A percentile compares a stretch with the other conserved stretches of the same genome.
These are phyloP conservation scores for Diaporthe ampelina DNA, from an alignment of 2,329 filamentous ascomycete genomes.

Conservation along the genomic window DNA sequence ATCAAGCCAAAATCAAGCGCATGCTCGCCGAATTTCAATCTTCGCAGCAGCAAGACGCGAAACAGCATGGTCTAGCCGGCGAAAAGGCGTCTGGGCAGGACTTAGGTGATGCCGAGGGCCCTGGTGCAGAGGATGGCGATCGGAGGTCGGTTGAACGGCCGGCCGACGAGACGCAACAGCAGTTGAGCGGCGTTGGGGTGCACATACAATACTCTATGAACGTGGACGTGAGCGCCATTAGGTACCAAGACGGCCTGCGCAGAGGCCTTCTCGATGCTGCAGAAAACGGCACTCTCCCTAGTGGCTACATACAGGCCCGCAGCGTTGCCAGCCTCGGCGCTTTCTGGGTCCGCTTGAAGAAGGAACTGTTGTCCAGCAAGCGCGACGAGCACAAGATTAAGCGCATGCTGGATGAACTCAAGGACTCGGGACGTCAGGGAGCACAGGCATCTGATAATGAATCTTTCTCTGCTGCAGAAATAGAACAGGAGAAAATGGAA, in stretches of 20 bases:
- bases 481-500: background rate
- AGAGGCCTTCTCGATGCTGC: constrained; percentile 18
- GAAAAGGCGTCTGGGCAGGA: background rate
- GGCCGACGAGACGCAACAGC: background rate
- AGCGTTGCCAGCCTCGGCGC: background rate
- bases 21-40: constrained; percentile 18
- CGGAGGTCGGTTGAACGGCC: background rate
- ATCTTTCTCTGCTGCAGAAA: background rate
- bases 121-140: background rate
- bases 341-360: constrained; percentile 1
- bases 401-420: constrained; percentile 10
- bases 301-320: background rate
- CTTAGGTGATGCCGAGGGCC: background rate
- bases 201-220: background rate
- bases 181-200: background rate
- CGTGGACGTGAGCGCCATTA: background rate
- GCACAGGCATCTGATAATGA: background rate
- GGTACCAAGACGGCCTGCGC: background rate
- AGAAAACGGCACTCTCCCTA: background rate
- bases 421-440: background rate
- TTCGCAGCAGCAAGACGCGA: background rate
- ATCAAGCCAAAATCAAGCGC: constrained; percentile 20
- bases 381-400: constrained; percentile 9
- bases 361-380: background rate
- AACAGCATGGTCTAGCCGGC: background rate